These are phyloP conservation scores for Nepenthes gracilis DNA, from an alignment of 148 eudicot genomes.

Conservation along the genomic window DNA sequence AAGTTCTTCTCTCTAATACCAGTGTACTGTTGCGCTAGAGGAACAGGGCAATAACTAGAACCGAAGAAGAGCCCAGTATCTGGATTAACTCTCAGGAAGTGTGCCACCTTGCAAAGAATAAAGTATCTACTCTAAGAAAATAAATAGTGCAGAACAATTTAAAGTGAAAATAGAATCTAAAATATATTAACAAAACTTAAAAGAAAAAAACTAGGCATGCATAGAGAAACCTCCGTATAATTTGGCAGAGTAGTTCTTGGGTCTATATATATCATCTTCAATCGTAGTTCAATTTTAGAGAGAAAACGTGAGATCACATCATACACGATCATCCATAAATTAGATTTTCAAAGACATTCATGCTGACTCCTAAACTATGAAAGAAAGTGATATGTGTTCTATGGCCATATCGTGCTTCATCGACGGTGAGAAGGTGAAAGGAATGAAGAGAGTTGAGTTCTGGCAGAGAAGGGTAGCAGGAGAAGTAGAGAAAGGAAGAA, in stretches of 20 bases:
- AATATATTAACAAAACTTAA: neutral
- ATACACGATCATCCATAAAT: too few species aligned
- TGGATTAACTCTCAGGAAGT: slow-evolving; percentile 92
- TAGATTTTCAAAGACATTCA: too few species aligned
- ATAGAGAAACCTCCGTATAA: slow-evolving; percentile 65
- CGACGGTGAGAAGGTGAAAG: too few species aligned
- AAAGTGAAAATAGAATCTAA: neutral
- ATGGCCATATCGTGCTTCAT: too few species aligned
- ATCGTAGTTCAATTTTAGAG: too few species aligned
- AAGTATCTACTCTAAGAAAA: neutral
- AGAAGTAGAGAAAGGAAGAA: too few species aligned
- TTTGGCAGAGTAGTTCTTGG: slow-evolving; percentile 94
- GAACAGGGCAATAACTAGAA: slow-evolving; percentile 97
- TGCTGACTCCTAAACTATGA: too few species aligned
- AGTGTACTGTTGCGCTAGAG: slow-evolving; percentile 93
- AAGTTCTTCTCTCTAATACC: slow-evolving; percentile 83
- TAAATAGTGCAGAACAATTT: neutral
- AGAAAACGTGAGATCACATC: too few species aligned
- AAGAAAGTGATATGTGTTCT: too few species aligned
- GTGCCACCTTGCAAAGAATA: slow-evolving; percentile 60
- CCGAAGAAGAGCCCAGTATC: slow-evolving; percentile 92
- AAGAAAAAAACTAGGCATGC: neutral
- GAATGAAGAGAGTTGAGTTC: too few species aligned
- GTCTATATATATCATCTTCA: too few species aligned
- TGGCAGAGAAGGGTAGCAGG: too few species aligned